Conservation (phyloP, 768 basidiomycete species). For the Boletus barrowsii region DNA sequence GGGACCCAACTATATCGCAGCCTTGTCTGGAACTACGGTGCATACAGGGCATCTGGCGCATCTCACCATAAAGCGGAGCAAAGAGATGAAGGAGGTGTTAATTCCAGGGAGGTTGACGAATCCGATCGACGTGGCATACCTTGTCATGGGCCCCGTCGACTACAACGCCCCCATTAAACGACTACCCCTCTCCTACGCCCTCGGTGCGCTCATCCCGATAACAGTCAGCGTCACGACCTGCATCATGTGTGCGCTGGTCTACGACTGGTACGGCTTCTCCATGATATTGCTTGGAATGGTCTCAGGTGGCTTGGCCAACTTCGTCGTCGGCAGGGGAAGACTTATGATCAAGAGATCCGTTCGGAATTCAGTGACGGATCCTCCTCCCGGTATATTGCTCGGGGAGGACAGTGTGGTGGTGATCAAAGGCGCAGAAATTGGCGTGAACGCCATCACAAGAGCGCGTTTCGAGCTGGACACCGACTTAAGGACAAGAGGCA, state of each 20-base stretch:
- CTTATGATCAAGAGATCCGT: conserved; percentile 17
- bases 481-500: neutral
- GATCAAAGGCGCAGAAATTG: conserved; percentile 23
- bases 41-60: conserved; percentile 24
- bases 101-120: conserved; percentile 21
- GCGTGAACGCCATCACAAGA: conserved; percentile 26
- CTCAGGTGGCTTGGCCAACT: conserved; percentile 26
- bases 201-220: conserved; percentile 23
- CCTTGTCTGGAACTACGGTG: conserved; percentile 23
- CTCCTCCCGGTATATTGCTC: conserved; percentile 24
- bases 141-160: conserved; percentile 11
- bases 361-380: conserved; percentile 12
- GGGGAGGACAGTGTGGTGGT: conserved; percentile 19
- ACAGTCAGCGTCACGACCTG: conserved; percentile 17
- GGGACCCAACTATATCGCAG: conserved; percentile 28
- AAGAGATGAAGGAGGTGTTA: conserved; percentile 1
- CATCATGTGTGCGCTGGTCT: conserved; percentile 20
- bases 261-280: conserved; percentile 32
- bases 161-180: conserved; percentile 3
- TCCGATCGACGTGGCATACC: conserved; percentile 15
- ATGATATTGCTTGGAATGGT: conserved; percentile 32
- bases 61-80: conserved; percentile 16
- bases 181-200: neutral
- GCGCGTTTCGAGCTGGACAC: conserved; percentile 23
- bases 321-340: conserved; percentile 23